Base-by-base conservation (phyloP, 495 filamentous ascomycete species). In the Neurospora intermedia region DNA sequence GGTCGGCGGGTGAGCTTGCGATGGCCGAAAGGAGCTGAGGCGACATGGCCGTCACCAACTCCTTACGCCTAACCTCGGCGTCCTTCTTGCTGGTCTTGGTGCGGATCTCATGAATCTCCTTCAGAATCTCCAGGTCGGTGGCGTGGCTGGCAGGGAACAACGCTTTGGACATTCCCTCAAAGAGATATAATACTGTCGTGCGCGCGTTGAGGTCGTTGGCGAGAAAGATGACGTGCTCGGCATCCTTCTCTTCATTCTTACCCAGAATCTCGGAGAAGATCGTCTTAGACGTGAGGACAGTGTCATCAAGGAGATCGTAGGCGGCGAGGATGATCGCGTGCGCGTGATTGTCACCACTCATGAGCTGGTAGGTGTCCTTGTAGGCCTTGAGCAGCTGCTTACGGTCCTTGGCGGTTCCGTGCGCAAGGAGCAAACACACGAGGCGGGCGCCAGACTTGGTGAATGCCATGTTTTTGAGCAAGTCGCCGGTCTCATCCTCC, bases 391-490 rank as follows among this genome's bases (percentile, higher is more conserved):
- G 84, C 69, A 98, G 91, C 73, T 91, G 85, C 84, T 96, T 97
- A 73, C 96, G 91, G 81, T 98, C 96, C 84, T 98, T 98, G 73
- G 96, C 94, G 72, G 83, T 91, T 69, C 93, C 91, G 75, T 96
- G 87, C 23, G 96, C 93, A 41, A 99, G 82, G 35, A 91, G 87
- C 39, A 96, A 84, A 77, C 89, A 94, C 66, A 94, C 92, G 41
- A 99, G 83, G 39, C 91, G 87, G 40, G 94, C 88, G 15, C 96
- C 96, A 4, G 93, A 92, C 75, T 89, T 91, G 35, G 96, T 98
- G 85, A 98, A 99, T 27, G 94, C 94, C 81, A 99, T 87, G 78
- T 97, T 97, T 85, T 96, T 94, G 54, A 94, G 87, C 70, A 97
- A 82, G 80, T 97, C 93, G 59, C 92, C 91, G 71, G 92, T 91